Base-by-base conservation (phyloP, 345 rosid species). In the Sisymbrium altissimum region DNA sequence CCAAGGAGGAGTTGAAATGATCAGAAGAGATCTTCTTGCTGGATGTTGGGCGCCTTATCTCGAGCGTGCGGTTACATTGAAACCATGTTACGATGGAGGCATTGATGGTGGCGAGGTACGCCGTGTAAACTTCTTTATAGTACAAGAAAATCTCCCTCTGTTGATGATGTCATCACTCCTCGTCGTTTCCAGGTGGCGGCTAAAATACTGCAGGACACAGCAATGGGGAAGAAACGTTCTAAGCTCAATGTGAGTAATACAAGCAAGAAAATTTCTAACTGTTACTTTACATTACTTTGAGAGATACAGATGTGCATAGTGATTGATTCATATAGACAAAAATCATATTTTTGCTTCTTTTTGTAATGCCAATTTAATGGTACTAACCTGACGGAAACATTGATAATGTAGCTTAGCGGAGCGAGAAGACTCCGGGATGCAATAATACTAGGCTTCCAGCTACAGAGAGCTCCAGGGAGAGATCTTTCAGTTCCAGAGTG, bases 1-100 rank as follows among this genome's bases (percentile, higher is more conserved):
- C 78, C 88, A 93, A 78, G 80, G 88, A 66, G 98, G 98, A 52
- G 98, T 93, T 74, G 98, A 93, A 89, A 93, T 93, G 97, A 93
- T 90, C 64, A 86, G 96, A 78, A 87, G 97, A 72, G 98, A 93
- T 81, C 83, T 93, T 67, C 92, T 90, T 40, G 81, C 83, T 53
- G 97, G 98, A 64, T 92, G 88, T 39, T 93, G 97, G 98, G 81
- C 83, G 40, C 97, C 98, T 55, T 90, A 93, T 78, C 93, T 93
- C 56, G 98, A 93, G 80, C 93, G 86, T 61, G 98, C 98, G 6
- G 75, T 90, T 64, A 88, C 90, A 77, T 77, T 90, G 80, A 86
- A 84, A 76, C 97, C 98, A 48, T 86, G 92, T 83, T 93, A 88
- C 39, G 85, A 87, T 74, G 96, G 90, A 29, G 91, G 93, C 70